These are phyloP conservation scores for Pseudocohnilembus persalinus DNA, from an alignment of 169 alveolate genomes.

Conservation along the genomic window DNA sequence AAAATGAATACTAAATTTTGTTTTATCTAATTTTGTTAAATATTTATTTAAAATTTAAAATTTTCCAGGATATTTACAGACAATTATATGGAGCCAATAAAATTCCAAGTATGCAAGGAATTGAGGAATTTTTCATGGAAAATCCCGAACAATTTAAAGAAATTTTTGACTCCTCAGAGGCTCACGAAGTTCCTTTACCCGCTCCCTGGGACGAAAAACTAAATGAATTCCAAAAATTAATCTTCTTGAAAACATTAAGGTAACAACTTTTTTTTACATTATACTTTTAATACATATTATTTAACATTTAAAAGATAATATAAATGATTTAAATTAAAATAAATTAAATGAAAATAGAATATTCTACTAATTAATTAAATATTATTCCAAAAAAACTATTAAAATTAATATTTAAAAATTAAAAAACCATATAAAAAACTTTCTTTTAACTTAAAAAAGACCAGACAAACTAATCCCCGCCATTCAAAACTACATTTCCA, in stretches of 20 bases:
- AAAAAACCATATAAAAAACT: too few relatives aligned
- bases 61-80: constrained; percentile 58
- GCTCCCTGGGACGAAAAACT: constrained; percentile 87
- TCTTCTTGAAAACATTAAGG: constrained; percentile 77
- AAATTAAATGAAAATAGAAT: too few relatives aligned
- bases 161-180: constrained; percentile 87
- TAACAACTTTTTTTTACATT: too few relatives aligned
- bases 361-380: too few relatives aligned
- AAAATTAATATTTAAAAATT: too few relatives aligned
- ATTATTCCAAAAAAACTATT: too few relatives aligned
- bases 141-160: constrained; percentile 75
- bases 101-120: constrained; percentile 85
- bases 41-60: background rate
- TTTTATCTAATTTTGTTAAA: constrained; percentile 41
- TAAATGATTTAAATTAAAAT: too few relatives aligned
- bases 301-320: too few relatives aligned
- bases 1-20: constrained; percentile 65
- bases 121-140: constrained; percentile 74
- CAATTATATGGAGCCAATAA: constrained; percentile 83
- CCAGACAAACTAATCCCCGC: constrained; percentile 86
- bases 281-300: too few relatives aligned
- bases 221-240: constrained; percentile 82
- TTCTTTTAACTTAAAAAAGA: constrained; percentile 57
- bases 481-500: constrained; percentile 85
- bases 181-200: constrained; percentile 90